Evolutionary conservation across 345 rosid genomes (phyloP), one percentile per base, ranked within the genome.

Genomic region (Eucalyptus sp.): DNA sequence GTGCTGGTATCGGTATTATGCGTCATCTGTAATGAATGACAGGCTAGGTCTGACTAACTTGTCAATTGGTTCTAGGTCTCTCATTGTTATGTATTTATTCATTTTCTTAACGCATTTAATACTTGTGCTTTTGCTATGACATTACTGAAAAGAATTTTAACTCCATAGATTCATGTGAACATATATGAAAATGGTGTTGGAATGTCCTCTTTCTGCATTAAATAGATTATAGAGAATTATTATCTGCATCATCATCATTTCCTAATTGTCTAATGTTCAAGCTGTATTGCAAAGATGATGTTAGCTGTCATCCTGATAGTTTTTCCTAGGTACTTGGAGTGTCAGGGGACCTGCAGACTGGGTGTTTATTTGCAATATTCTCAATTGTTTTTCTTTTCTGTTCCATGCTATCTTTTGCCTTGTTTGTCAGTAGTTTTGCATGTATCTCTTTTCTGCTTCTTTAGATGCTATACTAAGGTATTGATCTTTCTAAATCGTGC

Each of bases 401-500:
- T 76, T 76, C 84, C 84, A 76, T 76, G 27, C 29, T 44, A 20
- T 76, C 8, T 76, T 76, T 76, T 41, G 48, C 84, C 48, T 76
- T 76, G 29, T 76, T 76, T 76, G 48, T 76, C 29, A 76, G 84
- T 76, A 41, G 48, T 76, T 41, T 76, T 41, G 84, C 48, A 76
- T 76, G 84, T 76, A 22, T 41, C 44, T 76, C 81, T 76, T 24
- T 76, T 76, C 48, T 76, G 48, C 48, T 76, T 76, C 48, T 76
- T 76, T 76, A 41, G 84, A 76, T 76, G 84, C 48, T 20, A 76
- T 41, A 41, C 84, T 76, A 41, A 76, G 13, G 84, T 41, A 76
- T 76, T 10, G 48, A 76, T 76, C 83, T 76, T 85, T 89, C 81
- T 88, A 14, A 66, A 25, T 58, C 80, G 86, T 91, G 93, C 96